Base-by-base conservation (phyloP, 257 asterid genomes). In the Handroanthus guayacan region DNA sequence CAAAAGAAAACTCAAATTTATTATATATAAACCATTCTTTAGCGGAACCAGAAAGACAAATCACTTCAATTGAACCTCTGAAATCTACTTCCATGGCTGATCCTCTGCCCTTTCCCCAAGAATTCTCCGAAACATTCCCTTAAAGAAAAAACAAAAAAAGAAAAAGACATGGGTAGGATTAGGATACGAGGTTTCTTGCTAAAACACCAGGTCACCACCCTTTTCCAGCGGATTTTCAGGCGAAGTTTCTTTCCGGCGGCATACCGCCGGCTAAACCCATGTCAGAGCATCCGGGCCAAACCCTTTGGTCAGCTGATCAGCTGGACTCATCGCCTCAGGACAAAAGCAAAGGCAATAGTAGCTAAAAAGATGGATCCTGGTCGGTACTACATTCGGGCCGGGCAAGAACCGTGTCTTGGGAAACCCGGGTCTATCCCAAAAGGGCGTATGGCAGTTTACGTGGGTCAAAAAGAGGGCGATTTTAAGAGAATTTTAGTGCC, bases 401-500 rank as follows among this genome's bases (percentile, higher is more conserved):
- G 89, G 76, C 77, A 78, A 37, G 88, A 80, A 43, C 84, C 84
- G 62, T 37, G 60, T 57, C 13, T 6, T 5, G 82, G 61, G 16
- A 81, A 73, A 18, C 66, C 81, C 37, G 84, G 37, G 18, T 63
- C 60, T 17, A 80, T 84, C 52, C 97, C 97, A 14, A 90, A 88
- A 54, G 97, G 97, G 52, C 82, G 86, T 0, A 25, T 90, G 80
- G 93, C 92, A 55, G 91, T 92, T 6, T 92, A 92, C 25, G 94
- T 92, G 74, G 97, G 97, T 1, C 89, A 75, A 63, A 78, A 81
- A 44, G 91, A 69, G 18, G 93, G 90, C 2, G 93, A 77, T 3
- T 82, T 75, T 14, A 72, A 74, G 84, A 78, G 96, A 88, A 82
- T 88, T 54, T 79, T 87, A 68, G 96, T 92, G 62, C 97, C 96